phyloP scores from a whole-genome alignment of 176 grass and related monocot species.

The Oryza glumipatula region DNA sequence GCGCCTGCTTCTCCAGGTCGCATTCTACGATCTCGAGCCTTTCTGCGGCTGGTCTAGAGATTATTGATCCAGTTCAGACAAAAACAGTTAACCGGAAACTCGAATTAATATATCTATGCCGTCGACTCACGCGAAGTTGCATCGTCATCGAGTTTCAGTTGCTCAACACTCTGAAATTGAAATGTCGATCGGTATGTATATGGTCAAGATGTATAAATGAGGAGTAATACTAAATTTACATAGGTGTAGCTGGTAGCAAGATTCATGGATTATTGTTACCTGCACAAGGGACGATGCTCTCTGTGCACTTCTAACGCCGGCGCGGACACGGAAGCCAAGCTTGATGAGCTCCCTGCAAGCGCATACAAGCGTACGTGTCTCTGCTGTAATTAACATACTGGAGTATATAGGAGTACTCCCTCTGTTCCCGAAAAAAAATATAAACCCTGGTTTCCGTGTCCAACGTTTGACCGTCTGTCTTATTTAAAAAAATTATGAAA shows the following conservation, averaged over 20 bases:
- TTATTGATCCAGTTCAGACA: not conserved
- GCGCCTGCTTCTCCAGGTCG: conserved; percentile 76
- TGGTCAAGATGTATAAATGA: not conserved
- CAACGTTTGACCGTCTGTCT: too few relatives aligned
- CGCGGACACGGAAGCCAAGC: conserved; percentile 85
- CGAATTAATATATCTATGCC: not conserved
- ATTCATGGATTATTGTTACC: conserved; percentile 25
- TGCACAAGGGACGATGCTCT: conserved; percentile 67
- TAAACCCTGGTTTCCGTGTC: too few relatives aligned
- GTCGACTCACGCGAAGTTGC: conserved; percentile 49
- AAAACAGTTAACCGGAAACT: not conserved
- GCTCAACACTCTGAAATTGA: conserved; percentile 65
- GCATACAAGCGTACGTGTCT: too few relatives aligned
- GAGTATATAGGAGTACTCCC: too few relatives aligned
- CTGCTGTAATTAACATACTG: too few relatives aligned
- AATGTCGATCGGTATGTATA: not conserved
- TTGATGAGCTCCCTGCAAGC: conserved; percentile 73
- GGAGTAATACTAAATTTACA: too few relatives aligned
- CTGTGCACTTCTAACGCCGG: conserved; percentile 65
- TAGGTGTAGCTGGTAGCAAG: too few relatives aligned
- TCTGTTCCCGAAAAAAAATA: too few relatives aligned
- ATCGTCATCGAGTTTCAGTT: conserved; percentile 52
- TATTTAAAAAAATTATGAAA: too few relatives aligned
- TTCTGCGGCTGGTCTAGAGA: conserved; percentile 67
- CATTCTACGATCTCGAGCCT: conserved; percentile 90